These are phyloP conservation scores for Toxicodendron radicans DNA, from an alignment of 345 rosid species.

Conservation along the genomic window DNA sequence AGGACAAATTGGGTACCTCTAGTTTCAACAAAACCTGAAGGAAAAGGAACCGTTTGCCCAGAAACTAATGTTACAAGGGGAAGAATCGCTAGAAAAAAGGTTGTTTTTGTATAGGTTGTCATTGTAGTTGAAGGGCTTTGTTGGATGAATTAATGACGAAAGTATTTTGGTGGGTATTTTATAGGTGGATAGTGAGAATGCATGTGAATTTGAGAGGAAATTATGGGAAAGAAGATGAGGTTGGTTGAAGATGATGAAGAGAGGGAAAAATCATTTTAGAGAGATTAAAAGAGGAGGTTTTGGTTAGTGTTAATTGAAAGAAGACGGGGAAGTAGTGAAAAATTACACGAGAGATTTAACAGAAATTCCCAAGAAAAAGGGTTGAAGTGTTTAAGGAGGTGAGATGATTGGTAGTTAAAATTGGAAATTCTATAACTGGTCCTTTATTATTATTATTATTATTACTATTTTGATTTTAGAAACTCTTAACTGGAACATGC, in stretches of 20 bases:
- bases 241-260: not conserved
- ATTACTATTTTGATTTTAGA: too few relatives aligned
- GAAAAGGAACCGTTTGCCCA: conserved; percentile 6
- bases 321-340: not conserved
- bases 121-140: conserved; percentile 13
- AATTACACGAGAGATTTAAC: too few relatives aligned
- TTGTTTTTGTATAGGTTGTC: not conserved
- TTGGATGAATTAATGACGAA: not conserved
- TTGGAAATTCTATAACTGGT: too few relatives aligned
- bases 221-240: not conserved
- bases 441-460: too few relatives aligned
- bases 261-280: not conserved
- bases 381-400: too few relatives aligned
- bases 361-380: too few relatives aligned
- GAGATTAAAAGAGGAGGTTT: not conserved
- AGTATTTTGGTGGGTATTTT: not conserved
- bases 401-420: too few relatives aligned
- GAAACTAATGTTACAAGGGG: conserved; percentile 11
- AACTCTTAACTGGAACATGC: too few relatives aligned
- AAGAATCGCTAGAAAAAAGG: conserved; percentile 10
- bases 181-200: not conserved
- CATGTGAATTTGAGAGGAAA: conserved; percentile 5
- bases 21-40: conserved; percentile 28
- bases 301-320: not conserved
- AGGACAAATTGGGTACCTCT: conserved; percentile 34